phyloP scores from a whole-genome alignment of 371 early-diverging fungal species.

The Smittium culicis region DNA sequence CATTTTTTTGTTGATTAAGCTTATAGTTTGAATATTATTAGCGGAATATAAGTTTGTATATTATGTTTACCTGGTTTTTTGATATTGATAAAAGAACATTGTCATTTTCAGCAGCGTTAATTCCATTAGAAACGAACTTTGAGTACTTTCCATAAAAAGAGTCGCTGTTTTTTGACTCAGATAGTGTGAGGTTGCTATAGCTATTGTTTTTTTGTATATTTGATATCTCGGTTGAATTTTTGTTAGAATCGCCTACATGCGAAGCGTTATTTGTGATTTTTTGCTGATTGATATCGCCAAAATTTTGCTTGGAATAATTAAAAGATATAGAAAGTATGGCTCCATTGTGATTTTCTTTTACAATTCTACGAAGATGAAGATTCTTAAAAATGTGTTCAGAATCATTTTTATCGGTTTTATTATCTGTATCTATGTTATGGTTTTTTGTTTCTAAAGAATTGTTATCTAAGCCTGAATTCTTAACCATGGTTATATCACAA shows the following conservation, averaged over 20 bases:
- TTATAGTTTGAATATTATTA: too few species aligned
- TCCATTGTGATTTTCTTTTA: slow-evolving; percentile 70
- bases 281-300: slow-evolving; percentile 44
- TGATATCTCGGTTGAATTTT: too few species aligned
- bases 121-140: background rate
- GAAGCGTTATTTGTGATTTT: too few species aligned
- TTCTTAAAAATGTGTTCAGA: slow-evolving; percentile 42
- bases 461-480: too few species aligned
- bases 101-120: background rate
- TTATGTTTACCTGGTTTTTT: background rate
- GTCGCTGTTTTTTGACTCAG: background rate
- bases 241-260: too few species aligned
- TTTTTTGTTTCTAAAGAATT: too few species aligned
- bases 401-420: background rate
- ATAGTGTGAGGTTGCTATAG: background rate
- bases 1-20: too few species aligned
- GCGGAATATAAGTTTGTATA: too few species aligned
- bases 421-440: too few species aligned
- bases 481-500: too few species aligned
- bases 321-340: slow-evolving; percentile 52
- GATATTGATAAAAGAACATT: background rate
- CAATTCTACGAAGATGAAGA: slow-evolving; percentile 60
- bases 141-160: background rate
- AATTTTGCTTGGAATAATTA: slow-evolving; percentile 47
- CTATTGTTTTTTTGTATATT: too few species aligned